Conservation (phyloP, 2,329 filamentous ascomycete genomes). For the Calonectria multiphialidica region DNA sequence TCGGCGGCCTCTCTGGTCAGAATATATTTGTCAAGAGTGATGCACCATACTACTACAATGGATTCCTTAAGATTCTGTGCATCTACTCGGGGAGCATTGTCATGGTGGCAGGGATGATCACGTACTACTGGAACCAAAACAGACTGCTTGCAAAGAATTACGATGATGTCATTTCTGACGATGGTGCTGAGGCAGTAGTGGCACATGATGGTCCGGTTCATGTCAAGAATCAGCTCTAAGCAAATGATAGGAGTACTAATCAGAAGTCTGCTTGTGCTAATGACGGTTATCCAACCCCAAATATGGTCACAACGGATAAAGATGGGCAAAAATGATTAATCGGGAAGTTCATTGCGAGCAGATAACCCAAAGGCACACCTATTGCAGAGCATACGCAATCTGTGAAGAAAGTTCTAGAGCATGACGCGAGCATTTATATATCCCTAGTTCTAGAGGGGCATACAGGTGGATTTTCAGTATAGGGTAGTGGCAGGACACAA, state of each 20-base stretch:
- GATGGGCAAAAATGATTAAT: too few relatives aligned
- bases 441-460: too few relatives aligned
- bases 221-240: background rate
- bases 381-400: too few relatives aligned
- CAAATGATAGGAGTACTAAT: background rate
- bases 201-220: background rate
- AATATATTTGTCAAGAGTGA: conserved; percentile 17
- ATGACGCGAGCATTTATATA: too few relatives aligned
- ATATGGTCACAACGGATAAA: too few relatives aligned
- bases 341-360: too few relatives aligned
- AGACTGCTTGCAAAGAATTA: background rate
- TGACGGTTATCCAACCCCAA: too few relatives aligned
- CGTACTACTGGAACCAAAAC: conserved; percentile 9
- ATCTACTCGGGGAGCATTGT: background rate
- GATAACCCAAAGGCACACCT: too few relatives aligned
- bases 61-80: conserved; percentile 11
- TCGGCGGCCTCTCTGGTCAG: conserved; percentile 20
- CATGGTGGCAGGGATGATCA: background rate
- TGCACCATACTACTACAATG: background rate
- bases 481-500: too few relatives aligned
- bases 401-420: too few relatives aligned
- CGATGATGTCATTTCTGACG: background rate
- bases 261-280: background rate
- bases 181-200: background rate
- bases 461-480: too few relatives aligned